Conservation (phyloP, 2,329 filamentous ascomycete species). For the Cephalotrichum gorgonifer region DNA sequence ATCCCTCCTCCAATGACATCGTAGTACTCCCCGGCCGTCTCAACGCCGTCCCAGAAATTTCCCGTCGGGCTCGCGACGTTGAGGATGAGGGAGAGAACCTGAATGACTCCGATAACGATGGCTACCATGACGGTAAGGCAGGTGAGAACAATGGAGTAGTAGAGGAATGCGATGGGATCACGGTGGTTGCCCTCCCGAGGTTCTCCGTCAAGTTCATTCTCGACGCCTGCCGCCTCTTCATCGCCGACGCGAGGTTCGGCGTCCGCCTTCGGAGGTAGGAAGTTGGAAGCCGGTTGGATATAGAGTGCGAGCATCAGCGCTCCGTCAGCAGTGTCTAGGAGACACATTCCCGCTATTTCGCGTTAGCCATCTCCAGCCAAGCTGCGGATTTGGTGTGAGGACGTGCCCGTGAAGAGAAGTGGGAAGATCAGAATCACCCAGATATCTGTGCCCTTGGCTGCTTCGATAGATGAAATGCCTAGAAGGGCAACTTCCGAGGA, state of each 20-base stretch:
- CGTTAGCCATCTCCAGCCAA: too few relatives aligned
- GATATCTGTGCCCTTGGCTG: too few relatives aligned
- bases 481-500: too few relatives aligned
- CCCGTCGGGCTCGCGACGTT: slow-evolving; percentile 39
- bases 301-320: too few relatives aligned
- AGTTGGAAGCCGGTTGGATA: slow-evolving; percentile 63
- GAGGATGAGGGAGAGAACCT: slow-evolving; percentile 68
- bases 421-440: too few relatives aligned
- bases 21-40: not conserved
- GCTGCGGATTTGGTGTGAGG: too few relatives aligned
- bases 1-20: not conserved
- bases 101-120: slow-evolving; percentile 75
- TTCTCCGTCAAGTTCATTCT: not conserved
- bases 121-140: slow-evolving; percentile 75
- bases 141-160: slow-evolving; percentile 85
- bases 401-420: too few relatives aligned
- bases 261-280: not conserved
- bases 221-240: not conserved
- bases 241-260: not conserved
- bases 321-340: too few relatives aligned
- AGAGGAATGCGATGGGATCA: slow-evolving; percentile 81
- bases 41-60: not conserved
- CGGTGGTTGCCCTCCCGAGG: slow-evolving; percentile 19
- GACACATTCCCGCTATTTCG: too few relatives aligned
- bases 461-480: too few relatives aligned